Evolutionary conservation across 306 rosid genomes (phyloP).

Genomic region (Casuarina cunninghamiana): DNA sequence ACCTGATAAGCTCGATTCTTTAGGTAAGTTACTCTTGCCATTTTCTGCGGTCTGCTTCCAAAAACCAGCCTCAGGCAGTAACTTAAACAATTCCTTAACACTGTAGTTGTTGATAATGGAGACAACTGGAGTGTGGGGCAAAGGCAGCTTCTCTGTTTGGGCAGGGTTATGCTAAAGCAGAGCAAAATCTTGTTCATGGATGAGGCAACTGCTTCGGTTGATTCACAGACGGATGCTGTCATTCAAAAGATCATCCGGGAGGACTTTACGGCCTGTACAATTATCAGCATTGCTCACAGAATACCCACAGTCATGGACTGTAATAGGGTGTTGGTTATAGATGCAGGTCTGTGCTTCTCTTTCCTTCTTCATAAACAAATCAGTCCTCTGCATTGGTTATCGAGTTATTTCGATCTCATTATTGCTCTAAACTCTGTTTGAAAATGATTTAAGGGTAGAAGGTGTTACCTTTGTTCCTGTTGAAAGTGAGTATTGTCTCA

Average conservation of each 20-base stretch:
- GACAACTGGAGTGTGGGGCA: conserved; percentile 99
- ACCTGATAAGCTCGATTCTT: conserved; percentile 73
- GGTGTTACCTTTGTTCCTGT: no score
- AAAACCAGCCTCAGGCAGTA: conserved; percentile 6
- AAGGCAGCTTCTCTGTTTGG: conserved; percentile 90
- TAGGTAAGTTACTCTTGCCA: conserved; percentile 48
- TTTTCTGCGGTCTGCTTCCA: conserved; percentile 15
- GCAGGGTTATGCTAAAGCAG: conserved; percentile 87
- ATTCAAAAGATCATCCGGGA: conserved; percentile 88
- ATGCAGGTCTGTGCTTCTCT: conserved; percentile 58
- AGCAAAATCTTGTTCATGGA: conserved; percentile 90
- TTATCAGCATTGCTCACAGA: conserved; percentile 96
- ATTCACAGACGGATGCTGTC: conserved; percentile 88
- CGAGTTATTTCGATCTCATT: neutral
- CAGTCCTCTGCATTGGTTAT: neutral
- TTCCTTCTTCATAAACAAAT: neutral
- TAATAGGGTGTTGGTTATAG: conserved; percentile 72
- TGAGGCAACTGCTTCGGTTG: conserved; percentile 97
- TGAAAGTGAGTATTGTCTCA: no score
- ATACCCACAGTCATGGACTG: conserved; percentile 98
- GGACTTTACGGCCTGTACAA: conserved; percentile 81
- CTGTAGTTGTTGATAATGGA: conserved; percentile 74
- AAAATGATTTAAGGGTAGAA: neutral
- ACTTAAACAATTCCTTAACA: conserved; percentile 3
- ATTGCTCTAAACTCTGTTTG: neutral